Percentiles rank a stretch among this genome's conserved stretches.
phyloP scores from a whole-genome alignment of 768 basidiomycete genomes.

The Calocera cornea region DNA sequence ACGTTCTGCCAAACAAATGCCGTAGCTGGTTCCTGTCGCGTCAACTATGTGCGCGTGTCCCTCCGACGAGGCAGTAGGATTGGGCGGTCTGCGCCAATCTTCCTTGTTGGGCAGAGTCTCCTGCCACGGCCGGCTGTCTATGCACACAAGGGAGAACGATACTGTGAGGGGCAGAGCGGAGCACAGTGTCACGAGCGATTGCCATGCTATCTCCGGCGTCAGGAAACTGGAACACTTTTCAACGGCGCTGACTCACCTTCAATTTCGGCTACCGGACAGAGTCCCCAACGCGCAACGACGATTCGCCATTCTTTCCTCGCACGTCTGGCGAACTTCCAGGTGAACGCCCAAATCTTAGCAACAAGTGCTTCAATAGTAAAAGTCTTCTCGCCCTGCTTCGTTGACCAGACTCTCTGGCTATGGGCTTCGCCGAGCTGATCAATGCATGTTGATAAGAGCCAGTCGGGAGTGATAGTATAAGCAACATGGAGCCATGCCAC shows the following conservation, averaged over 20 bases:
- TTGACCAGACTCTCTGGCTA: constrained; percentile 38
- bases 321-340: constrained; percentile 42
- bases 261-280: constrained; percentile 45
- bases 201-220: constrained; percentile 45
- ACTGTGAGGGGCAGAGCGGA: constrained; percentile 28
- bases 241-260: constrained; percentile 37
- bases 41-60: constrained; percentile 6
- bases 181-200: constrained; percentile 33
- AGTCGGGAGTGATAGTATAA: constrained; percentile 58
- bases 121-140: constrained; percentile 44
- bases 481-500: constrained; percentile 63
- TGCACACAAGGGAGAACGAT: constrained; percentile 39
- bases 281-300: constrained; percentile 54
- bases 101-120: constrained; percentile 42
- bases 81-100: background rate
- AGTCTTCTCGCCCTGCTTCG: constrained; percentile 8
- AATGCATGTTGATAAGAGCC: constrained; percentile 60
- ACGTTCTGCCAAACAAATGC: constrained; percentile 32
- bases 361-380: constrained; percentile 38
- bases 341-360: constrained; percentile 58
- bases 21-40: constrained; percentile 26
- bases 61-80: constrained; percentile 27
- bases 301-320: constrained; percentile 72
- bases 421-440: constrained; percentile 70
- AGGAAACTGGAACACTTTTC: background rate